Percentiles rank a stretch among this genome's conserved stretches.
phyloP scores from a whole-genome alignment of 2,329 filamentous ascomycete genomes.

The Ceratocystis alfenasii region DNA sequence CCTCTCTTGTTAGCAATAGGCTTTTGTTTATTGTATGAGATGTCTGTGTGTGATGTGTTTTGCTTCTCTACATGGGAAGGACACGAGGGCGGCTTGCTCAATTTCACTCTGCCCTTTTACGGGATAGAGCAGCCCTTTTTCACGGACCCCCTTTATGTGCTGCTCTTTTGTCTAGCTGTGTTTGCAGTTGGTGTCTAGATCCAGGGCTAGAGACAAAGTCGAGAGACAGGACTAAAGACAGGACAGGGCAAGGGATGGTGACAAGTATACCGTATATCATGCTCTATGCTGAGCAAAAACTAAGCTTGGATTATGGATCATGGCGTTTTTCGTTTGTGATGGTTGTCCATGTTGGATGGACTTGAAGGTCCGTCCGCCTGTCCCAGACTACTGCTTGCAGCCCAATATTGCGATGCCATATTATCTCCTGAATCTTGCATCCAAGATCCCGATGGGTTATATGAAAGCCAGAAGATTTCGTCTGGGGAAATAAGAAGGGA shows the following conservation, averaged over 20 bases:
- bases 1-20: neutral
- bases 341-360: no score
- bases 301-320: neutral
- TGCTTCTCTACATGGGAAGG: neutral
- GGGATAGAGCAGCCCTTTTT: no score
- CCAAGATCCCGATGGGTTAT: no score
- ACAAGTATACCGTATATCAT: neutral
- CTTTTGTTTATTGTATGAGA: no score
- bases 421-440: no score
- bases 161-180: neutral
- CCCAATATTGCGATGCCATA: no score
- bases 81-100: neutral
- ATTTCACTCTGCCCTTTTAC: no score
- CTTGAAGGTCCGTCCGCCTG: no score
- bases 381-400: no score
- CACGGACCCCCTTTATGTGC: neutral
- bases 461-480: no score
- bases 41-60: neutral
- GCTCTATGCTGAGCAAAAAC: neutral
- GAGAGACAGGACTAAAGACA: neutral
- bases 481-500: no score
- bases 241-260: neutral
- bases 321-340: neutral
- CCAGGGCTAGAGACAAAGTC: neutral
- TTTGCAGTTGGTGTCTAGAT: neutral